A percentile compares a stretch with the other conserved stretches of the same genome.
These are phyloP conservation scores for Eucalyptus virginea DNA, from an alignment of 345 rosid genomes.

Conservation along the genomic window DNA sequence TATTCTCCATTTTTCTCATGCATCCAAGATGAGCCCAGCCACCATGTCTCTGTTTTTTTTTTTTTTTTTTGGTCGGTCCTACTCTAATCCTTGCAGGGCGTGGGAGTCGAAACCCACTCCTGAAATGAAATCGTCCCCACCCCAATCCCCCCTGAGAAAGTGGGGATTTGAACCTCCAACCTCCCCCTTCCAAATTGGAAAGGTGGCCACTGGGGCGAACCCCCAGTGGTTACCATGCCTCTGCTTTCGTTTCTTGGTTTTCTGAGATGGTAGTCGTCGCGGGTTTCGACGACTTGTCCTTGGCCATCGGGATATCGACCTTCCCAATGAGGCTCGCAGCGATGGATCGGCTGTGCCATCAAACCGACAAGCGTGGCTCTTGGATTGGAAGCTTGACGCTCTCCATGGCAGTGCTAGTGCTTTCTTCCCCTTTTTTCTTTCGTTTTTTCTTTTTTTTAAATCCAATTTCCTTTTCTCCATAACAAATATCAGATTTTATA, in stretches of 20 bases:
- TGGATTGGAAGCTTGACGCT: neutral
- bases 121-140: too few species aligned
- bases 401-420: neutral
- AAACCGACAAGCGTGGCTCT: neutral
- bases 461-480: neutral
- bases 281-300: neutral
- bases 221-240: too few species aligned
- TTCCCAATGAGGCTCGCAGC: neutral
- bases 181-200: too few species aligned
- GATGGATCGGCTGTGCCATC: neutral
- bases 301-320: neutral
- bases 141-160: too few species aligned
- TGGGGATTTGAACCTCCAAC: too few species aligned
- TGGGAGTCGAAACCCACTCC: too few species aligned
- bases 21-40: neutral
- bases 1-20: too few species aligned
- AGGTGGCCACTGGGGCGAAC: too few species aligned
- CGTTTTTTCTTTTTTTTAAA: too few species aligned
- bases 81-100: too few species aligned
- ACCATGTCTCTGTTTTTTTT: neutral
- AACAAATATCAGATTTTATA: too few species aligned
- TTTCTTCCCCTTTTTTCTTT: neutral
- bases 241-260: neutral
- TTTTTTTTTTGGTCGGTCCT: too few species aligned
- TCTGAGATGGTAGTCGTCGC: neutral